Base-by-base conservation (phyloP, 2,329 filamentous ascomycete genomes). In the Drechslerella coelobrocha region DNA sequence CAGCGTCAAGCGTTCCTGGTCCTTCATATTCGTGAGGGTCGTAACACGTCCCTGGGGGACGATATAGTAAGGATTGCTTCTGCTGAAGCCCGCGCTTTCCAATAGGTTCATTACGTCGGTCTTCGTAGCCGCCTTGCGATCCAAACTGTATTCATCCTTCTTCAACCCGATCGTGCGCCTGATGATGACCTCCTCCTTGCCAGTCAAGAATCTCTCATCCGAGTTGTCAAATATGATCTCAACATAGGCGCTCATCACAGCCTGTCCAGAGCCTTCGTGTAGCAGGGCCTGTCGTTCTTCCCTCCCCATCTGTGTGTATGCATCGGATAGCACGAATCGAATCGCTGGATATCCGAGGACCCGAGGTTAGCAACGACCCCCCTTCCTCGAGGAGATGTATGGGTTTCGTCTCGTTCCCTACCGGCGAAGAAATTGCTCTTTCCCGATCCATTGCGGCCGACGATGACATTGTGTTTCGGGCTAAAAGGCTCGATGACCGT, bases 241-340 rank as follows among this genome's bases (percentile, higher is more conserved):
- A 68, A 99, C 95, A 76, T 97, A 99, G n/a, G 94, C 95, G 51
- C 92, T 96, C 91, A 97, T 96, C 76, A 99, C 93, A 14, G 94
- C 94, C 2, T 93, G 96, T 34, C 94, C 95, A 2, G 94, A 96
- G 41, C 95, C 95, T 83, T 99, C 95, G 79, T 99, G 94, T n/a
- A 99, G 85, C 34, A 99, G 85, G 27, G 91, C 92, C 80, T 96
- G 92, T 72, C 94, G 91, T 83, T 99, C 93, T 79, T 99, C 94
- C 76, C 93, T 89, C 73, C 89, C 91, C 86, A 99, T 91, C 79
- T 95, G 90, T 47, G 90, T 95, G 81, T 99, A 99, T 74, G 92
- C 91, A 86, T 99, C 94, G 80, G 92, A 94, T 73, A 99, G 88
- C 48, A 97, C 95, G 81, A 99, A 99, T 66, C 94, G 92, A 80